phyloP scores from a whole-genome alignment of 805 yeast species.

The Metschnikowia drakensbergensis region DNA sequence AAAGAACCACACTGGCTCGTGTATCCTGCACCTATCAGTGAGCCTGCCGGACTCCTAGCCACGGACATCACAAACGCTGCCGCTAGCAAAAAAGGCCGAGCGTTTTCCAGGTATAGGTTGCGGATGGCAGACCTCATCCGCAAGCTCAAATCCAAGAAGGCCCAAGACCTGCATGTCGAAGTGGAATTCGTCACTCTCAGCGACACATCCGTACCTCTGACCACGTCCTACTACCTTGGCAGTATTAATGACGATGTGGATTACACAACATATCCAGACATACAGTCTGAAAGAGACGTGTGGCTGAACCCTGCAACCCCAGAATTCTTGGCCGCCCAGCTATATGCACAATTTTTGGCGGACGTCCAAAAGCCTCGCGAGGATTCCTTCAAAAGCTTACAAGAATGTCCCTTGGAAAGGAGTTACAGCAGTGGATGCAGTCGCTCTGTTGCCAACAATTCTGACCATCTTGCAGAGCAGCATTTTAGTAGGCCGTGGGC shows the following conservation, averaged over 20 bases:
- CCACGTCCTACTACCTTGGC: not conserved
- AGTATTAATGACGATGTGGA: not conserved
- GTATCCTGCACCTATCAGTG: not conserved
- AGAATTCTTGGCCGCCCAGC: not conserved
- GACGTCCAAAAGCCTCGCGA: not conserved
- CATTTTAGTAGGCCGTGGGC: not conserved
- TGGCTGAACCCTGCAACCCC: not conserved
- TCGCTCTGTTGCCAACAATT: not conserved
- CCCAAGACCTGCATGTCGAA: not conserved
- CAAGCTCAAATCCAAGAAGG: not conserved
- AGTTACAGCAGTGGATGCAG: not conserved
- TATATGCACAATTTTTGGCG: not conserved
- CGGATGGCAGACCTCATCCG: not conserved
- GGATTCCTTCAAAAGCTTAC: not conserved
- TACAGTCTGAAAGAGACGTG: not conserved
- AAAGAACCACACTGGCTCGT: not conserved
- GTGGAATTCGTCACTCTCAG: not conserved
- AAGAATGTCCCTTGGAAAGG: not conserved
- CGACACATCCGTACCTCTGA: slow-evolving; percentile 1
- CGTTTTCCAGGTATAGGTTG: not conserved
- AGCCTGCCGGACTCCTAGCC: not conserved
- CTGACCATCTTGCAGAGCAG: not conserved
- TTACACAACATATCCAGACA: not conserved
- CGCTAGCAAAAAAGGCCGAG: not conserved
- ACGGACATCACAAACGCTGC: too few relatives aligned